A percentile compares a stretch with the other conserved stretches of the same genome.
phyloP scores from a whole-genome alignment of 768 basidiomycete genomes.

The Agaricus subrufescens region DNA sequence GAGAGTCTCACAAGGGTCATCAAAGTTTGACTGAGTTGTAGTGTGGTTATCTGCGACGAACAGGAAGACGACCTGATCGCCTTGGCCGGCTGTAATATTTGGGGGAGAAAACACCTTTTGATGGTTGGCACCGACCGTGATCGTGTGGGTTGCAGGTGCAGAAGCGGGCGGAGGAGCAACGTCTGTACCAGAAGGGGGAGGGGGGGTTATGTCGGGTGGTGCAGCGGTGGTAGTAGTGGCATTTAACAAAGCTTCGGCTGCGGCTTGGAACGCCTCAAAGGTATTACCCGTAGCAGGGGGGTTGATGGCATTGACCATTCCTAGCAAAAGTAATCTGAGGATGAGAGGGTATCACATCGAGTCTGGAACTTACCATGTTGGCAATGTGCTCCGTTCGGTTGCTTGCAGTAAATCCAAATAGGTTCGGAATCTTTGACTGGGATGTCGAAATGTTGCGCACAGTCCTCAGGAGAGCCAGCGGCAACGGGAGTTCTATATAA shows the following conservation, averaged over 20 bases:
- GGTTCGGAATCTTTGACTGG: conserved; percentile 32
- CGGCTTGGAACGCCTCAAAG: conserved; percentile 45
- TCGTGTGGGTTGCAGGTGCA: conserved; percentile 27
- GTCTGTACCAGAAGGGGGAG: conserved; percentile 15
- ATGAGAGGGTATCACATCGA: too few relatives aligned
- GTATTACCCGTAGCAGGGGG: conserved; percentile 32
- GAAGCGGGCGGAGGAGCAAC: conserved; percentile 23
- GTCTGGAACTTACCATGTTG: conserved; percentile 22
- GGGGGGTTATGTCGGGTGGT: conserved; percentile 20
- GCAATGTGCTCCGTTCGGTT: conserved; percentile 42
- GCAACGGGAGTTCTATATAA: conserved; percentile 32
- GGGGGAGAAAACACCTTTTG: conserved; percentile 29
- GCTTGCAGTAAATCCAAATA: conserved; percentile 56
- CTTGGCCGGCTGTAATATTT: conserved; percentile 34
- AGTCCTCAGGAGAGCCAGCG: conserved; percentile 32
- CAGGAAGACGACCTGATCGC: conserved; percentile 40
- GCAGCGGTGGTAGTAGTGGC: conserved; percentile 16
- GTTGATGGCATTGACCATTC: conserved; percentile 70
- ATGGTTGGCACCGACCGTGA: conserved; percentile 35
- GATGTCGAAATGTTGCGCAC: conserved; percentile 28
- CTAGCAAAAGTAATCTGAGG: conserved; percentile 15
- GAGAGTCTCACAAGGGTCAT: conserved; percentile 28
- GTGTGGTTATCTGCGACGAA: conserved; percentile 47
- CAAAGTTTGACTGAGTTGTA: conserved; percentile 37
- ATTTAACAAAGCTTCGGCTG: conserved; percentile 30